Base-by-base conservation (phyloP, 2,329 filamentous ascomycete genomes). In the Colletotrichum tamarilloi region DNA sequence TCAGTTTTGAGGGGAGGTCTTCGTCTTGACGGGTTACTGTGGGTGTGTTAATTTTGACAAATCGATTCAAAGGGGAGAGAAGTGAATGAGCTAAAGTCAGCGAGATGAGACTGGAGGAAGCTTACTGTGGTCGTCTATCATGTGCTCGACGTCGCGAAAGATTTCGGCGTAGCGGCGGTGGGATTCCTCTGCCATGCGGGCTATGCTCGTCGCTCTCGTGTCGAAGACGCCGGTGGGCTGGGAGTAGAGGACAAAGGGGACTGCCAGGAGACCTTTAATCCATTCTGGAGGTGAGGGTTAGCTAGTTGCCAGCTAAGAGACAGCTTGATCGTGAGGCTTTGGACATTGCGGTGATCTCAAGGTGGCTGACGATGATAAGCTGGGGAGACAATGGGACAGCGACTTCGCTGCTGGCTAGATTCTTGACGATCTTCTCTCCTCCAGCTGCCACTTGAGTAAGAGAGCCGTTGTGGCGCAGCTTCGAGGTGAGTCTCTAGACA, bases 191-290 rank as follows among this genome's bases (percentile, higher is more conserved):
- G 94, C 94, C 87, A 96, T 95, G 71, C 92, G 89, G 57, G 89
- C 85, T 63, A 96, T 89, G 68, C 87, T 89, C 67, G 89, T 86
- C 74, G 90, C 90, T 77, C 91, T 88, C 69, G 90, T 87, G 76
- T 95, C 92, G 78, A 96, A 95, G 55, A 95, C 91, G 24, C 95
- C 95, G 1, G 95, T 97, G 4, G 97, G 97, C 81, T 98, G 95
- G 1, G 96, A 98, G 82, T 98, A 95, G 67, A 99, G 90, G 52
- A 99, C 96, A 81, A 99, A 99, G 0, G 97, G 97, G 0, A 98
- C 96, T 1, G 97, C 97, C 14, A 98, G 87, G 4, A 98, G 89
- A 52, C 93, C 94, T 85, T 99, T 98, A 87, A 98, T 94, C 96
- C 96, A 98, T 92, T 98, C 95, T 91, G 78, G 74, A 63, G 66